Percentiles rank a stretch among this genome's conserved stretches.
phyloP scores from a whole-genome alignment of 345 rosid species.

The Syzygium grande region DNA sequence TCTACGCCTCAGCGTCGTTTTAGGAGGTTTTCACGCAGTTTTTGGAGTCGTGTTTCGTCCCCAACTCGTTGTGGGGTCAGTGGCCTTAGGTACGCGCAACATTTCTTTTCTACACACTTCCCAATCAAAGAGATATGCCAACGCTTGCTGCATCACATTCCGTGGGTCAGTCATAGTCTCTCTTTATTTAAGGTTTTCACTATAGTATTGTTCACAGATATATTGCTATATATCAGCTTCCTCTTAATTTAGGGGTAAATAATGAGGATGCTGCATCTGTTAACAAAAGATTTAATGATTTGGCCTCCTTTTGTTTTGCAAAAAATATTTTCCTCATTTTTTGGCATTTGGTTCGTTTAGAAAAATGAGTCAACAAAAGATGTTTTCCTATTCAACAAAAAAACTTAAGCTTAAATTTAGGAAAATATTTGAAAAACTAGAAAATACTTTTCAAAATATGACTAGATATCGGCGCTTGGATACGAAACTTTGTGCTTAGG shows the following conservation, averaged over 20 bases:
- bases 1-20: conserved; percentile 13
- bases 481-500: too few relatives aligned
- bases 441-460: too few relatives aligned
- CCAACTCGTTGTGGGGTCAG: conserved; percentile 5
- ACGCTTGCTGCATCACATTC: neutral
- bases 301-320: neutral
- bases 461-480: too few relatives aligned
- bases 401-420: too few relatives aligned
- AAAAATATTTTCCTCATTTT: too few relatives aligned
- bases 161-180: neutral
- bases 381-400: too few relatives aligned
- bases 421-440: too few relatives aligned
- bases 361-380: too few relatives aligned
- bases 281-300: neutral
- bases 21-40: conserved; percentile 14
- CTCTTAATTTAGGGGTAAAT: neutral
- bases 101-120: neutral
- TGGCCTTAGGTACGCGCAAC: neutral
- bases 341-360: too few relatives aligned
- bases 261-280: neutral
- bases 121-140: neutral
- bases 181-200: neutral
- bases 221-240: neutral
- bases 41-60: conserved; percentile 16
- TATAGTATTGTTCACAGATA: neutral